phyloP scores from a whole-genome alignment of 1,139 yeast species.

The Yamadazyma diospyri region DNA sequence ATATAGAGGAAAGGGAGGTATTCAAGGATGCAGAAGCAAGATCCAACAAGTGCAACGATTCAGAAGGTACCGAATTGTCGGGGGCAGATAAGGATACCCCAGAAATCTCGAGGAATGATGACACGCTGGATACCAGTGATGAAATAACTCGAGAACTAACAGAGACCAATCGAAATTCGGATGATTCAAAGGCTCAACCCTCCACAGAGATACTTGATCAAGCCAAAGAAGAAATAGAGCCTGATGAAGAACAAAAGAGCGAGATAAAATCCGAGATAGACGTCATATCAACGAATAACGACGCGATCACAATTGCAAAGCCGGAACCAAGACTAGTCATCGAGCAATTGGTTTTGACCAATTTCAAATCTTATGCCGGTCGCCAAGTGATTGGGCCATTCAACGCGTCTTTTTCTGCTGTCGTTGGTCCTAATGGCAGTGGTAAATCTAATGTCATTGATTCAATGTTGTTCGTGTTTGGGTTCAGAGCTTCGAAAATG shows the following conservation, averaged over 20 bases:
- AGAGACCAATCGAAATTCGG: constrained; percentile 1
- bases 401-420: constrained; percentile 89
- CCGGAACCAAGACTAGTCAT: constrained; percentile 74
- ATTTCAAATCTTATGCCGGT: constrained; percentile 96
- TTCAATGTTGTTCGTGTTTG: constrained; percentile 92
- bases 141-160: constrained; percentile 11
- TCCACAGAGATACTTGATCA: no score
- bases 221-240: not conserved
- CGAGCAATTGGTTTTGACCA: constrained; percentile 64
- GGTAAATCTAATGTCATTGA: constrained; percentile 98
- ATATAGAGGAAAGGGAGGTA: not conserved
- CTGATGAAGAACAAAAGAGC: not conserved
- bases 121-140: constrained; percentile 17
- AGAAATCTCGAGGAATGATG: constrained; percentile 13
- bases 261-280: not conserved
- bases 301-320: no score
- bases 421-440: constrained; percentile 99
- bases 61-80: constrained; percentile 6
- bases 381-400: constrained; percentile 94
- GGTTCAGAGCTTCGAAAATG: constrained; percentile 95
- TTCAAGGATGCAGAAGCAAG: not conserved
- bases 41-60: not conserved
- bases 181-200: constrained; percentile 2
- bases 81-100: constrained; percentile 10
- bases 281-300: not conserved